phyloP scores from a whole-genome alignment of 2,329 filamentous ascomycete species.

The Tolypocladium ophioglossoides region DNA sequence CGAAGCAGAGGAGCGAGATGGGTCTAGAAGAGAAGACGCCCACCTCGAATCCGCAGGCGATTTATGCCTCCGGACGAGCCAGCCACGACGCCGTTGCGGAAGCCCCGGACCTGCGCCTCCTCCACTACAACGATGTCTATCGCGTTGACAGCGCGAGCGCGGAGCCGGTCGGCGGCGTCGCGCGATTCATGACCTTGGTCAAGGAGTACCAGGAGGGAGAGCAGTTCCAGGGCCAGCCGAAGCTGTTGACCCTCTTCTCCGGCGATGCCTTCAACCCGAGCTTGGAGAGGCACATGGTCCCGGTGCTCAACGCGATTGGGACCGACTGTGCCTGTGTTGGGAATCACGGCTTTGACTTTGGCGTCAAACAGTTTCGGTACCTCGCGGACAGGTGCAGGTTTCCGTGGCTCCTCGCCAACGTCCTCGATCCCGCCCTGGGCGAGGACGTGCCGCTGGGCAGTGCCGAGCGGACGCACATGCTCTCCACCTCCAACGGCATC shows the following conservation, averaged over 20 bases:
- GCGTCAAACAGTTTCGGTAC: slow-evolving; percentile 67
- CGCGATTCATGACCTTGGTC: slow-evolving; percentile 69
- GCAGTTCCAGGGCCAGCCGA: slow-evolving; percentile 51
- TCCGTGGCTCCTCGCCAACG: slow-evolving; percentile 84
- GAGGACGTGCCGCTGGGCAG: slow-evolving; percentile 65
- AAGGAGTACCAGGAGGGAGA: slow-evolving; percentile 60
- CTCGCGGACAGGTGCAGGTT: slow-evolving; percentile 67
- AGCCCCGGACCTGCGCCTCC: slow-evolving; percentile 60
- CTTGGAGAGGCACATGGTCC: slow-evolving; percentile 82
- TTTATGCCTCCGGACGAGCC: slow-evolving; percentile 9
- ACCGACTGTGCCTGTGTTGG: slow-evolving; percentile 77
- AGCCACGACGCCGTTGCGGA: not conserved
- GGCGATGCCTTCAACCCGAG: slow-evolving; percentile 91
- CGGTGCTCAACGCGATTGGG: slow-evolving; percentile 65
- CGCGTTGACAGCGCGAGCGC: slow-evolving; percentile 67
- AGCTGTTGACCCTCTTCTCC: slow-evolving; percentile 72
- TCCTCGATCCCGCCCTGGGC: slow-evolving; percentile 73
- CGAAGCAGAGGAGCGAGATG: not conserved
- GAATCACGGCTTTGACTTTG: slow-evolving; percentile 93
- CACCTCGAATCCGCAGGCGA: slow-evolving; percentile 14
- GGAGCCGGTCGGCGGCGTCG: slow-evolving; percentile 72
- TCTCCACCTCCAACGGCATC: slow-evolving; percentile 73
- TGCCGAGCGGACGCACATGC: slow-evolving; percentile 62
- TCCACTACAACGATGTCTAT: slow-evolving; percentile 94
- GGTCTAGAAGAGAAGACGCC: not conserved